phyloP scores from a whole-genome alignment of 352 stramenopile genomes.

The Pythium phragmitis region DNA sequence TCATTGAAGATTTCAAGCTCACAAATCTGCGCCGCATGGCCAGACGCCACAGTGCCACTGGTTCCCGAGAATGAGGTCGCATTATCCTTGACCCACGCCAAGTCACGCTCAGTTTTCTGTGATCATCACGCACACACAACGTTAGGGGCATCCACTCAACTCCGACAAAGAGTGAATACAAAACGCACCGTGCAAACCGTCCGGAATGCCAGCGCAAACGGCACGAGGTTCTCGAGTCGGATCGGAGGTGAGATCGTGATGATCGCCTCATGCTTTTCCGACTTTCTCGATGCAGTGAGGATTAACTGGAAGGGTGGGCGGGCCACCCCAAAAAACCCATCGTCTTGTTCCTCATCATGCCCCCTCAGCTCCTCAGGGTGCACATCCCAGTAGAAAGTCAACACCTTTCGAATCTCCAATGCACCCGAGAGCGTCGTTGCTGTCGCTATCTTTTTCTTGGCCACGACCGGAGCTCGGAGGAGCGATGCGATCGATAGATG shows the following conservation, averaged over 20 bases:
- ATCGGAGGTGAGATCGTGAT: conserved; percentile 71
- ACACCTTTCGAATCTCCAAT: conserved; percentile 55
- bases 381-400: conserved; percentile 80
- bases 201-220: conserved; percentile 71
- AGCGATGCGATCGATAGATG: conserved; percentile 58
- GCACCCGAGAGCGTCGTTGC: conserved; percentile 37
- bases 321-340: conserved; percentile 39
- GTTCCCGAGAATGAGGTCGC: conserved; percentile 64
- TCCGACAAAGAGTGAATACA: background rate
- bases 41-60: conserved; percentile 52
- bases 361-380: conserved; percentile 33
- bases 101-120: conserved; percentile 65
- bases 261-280: conserved; percentile 71
- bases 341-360: conserved; percentile 1
- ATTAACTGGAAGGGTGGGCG: conserved; percentile 76
- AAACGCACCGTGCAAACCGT: conserved; percentile 62
- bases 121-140: background rate
- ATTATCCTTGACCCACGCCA: conserved; percentile 64
- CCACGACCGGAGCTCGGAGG: conserved; percentile 34
- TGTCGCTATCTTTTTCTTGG: conserved; percentile 27
- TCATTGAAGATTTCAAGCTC: conserved; percentile 72
- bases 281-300: conserved; percentile 67
- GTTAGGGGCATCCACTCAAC: background rate
- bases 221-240: conserved; percentile 72
- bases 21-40: conserved; percentile 52